Percentiles rank a stretch among this genome's conserved stretches.
Evolutionary conservation across 78 protist genomes (phyloP).

Genomic region (Creolimax fragrantissima): DNA sequence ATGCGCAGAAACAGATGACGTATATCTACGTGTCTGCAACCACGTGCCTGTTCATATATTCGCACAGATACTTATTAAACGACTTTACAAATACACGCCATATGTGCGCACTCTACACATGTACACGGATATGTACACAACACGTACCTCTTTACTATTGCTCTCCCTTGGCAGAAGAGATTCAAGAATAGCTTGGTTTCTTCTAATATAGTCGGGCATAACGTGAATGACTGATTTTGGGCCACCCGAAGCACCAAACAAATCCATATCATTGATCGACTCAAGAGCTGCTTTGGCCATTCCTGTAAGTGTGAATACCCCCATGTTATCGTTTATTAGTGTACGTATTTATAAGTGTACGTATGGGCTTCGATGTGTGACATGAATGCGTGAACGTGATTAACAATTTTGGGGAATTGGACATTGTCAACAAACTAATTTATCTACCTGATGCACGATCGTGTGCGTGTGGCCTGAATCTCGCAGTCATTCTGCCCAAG

Average conservation of each 20-base stretch:
- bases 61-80: background rate
- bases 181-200: background rate
- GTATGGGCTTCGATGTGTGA: background rate
- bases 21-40: too few relatives aligned
- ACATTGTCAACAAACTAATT: too few relatives aligned
- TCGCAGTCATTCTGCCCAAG: too few relatives aligned
- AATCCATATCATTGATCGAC: background rate
- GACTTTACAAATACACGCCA: background rate
- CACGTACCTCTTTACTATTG: background rate
- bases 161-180: conserved; percentile 12
- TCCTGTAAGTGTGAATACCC: background rate
- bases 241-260: conserved; percentile 25
- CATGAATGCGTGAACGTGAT: too few relatives aligned
- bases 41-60: too few relatives aligned
- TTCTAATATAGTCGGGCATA: conserved; percentile 17
- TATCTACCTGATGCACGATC: too few relatives aligned
- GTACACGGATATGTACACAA: too few relatives aligned
- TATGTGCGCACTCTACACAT: too few relatives aligned
- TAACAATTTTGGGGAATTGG: too few relatives aligned
- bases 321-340: background rate
- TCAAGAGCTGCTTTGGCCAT: conserved; percentile 32
- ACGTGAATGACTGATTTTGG: background rate
- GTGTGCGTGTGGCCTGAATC: too few relatives aligned
- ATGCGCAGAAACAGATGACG: too few relatives aligned
- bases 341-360: background rate